Conservation (phyloP, 306 rosid genomes). For the Styphnolobium japonicum region DNA sequence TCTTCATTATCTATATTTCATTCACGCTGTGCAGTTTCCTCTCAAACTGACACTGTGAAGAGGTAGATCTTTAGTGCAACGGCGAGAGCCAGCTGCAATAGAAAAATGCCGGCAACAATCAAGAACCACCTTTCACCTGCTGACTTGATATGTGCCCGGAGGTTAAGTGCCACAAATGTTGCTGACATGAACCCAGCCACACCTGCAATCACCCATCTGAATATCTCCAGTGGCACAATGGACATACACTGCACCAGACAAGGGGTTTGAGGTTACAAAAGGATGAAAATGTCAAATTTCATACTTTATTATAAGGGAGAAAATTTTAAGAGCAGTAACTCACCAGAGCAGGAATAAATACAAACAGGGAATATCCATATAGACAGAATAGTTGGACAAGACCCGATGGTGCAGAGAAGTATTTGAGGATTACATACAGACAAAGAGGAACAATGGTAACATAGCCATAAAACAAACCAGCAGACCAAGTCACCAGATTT, state of each 20-base stretch:
- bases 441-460: constrained; percentile 77
- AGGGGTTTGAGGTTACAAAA: background rate
- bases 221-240: constrained; percentile 70
- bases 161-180: constrained; percentile 86
- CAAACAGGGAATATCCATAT: constrained; percentile 89
- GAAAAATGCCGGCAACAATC: constrained; percentile 86
- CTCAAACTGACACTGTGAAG: constrained; percentile 75
- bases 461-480: constrained; percentile 93
- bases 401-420: constrained; percentile 90
- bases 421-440: constrained; percentile 78
- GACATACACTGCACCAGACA: constrained; percentile 79
- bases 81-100: constrained; percentile 87
- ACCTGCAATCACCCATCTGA: constrained; percentile 86
- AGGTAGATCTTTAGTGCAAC: constrained; percentile 75
- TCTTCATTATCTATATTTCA: constrained; percentile 43
- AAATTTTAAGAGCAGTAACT: constrained; percentile 31
- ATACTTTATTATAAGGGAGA: background rate
- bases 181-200: constrained; percentile 94
- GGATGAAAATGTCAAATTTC: background rate
- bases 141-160: constrained; percentile 81
- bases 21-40: constrained; percentile 25
- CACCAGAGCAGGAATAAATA: constrained; percentile 94
- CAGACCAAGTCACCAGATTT: constrained; percentile 92
- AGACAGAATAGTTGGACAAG: constrained; percentile 91
- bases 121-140: constrained; percentile 94